phyloP scores from a whole-genome alignment of 441 rosid genomes.

The Pelargonium citronellum region DNA sequence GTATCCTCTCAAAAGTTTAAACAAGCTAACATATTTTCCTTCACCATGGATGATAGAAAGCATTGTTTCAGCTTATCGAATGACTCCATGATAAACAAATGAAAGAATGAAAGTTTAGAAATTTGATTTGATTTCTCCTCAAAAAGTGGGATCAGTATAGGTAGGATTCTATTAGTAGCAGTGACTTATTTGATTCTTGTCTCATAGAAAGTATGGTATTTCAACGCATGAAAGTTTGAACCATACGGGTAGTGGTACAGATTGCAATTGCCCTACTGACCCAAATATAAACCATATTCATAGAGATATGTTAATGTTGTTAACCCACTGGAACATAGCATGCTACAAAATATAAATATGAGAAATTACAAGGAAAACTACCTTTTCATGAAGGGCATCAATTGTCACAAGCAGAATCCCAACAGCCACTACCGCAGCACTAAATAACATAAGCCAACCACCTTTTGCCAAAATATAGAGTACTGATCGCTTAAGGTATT shows the following conservation, averaged over 20 bases:
- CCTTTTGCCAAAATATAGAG: constrained; percentile 61
- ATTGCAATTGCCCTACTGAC: not conserved
- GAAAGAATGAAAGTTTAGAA: not conserved
- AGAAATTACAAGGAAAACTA: constrained; percentile 21
- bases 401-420: constrained; percentile 56
- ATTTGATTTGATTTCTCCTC: not conserved
- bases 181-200: no score
- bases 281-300: not conserved
- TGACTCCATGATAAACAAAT: not conserved
- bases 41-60: not conserved
- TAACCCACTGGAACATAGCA: not conserved
- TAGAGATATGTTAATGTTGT: not conserved
- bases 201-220: not conserved
- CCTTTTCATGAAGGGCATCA: constrained; percentile 87
- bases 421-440: constrained; percentile 35
- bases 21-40: not conserved
- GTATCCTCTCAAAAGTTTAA: not conserved
- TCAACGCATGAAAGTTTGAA: not conserved
- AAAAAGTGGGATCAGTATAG: not conserved
- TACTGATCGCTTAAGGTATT: constrained; percentile 41
- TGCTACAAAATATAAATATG: not conserved
- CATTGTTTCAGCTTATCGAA: not conserved
- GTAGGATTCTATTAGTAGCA: not conserved
- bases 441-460: constrained; percentile 57
- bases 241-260: not conserved